These are phyloP conservation scores for Harrya chromipes DNA, from an alignment of 768 basidiomycete genomes.

Conservation along the genomic window DNA sequence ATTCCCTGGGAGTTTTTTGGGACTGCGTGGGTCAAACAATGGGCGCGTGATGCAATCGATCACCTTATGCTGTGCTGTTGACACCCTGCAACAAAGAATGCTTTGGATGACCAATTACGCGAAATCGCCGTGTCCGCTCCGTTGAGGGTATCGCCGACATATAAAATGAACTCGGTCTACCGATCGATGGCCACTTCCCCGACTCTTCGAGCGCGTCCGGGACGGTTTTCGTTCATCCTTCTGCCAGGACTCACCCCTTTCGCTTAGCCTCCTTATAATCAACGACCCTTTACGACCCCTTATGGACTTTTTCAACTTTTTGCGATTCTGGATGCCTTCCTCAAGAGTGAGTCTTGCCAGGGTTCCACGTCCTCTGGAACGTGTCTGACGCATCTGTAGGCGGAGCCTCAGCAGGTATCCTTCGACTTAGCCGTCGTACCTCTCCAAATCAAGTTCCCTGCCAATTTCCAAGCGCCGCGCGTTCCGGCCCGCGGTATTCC, in stretches of 20 bases:
- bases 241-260: constrained; percentile 14
- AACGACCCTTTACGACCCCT: constrained; percentile 18
- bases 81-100: background rate
- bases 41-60: constrained; percentile 6
- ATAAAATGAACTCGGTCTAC: constrained; percentile 23
- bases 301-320: constrained; percentile 27
- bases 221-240: constrained; percentile 21
- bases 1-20: constrained; percentile 12
- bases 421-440: constrained; percentile 36
- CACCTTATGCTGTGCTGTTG: constrained; percentile 6
- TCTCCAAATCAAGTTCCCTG: constrained; percentile 19
- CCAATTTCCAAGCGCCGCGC: constrained; percentile 16
- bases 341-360: constrained; percentile 22
- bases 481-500: constrained; percentile 42
- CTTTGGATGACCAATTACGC: constrained; percentile 19
- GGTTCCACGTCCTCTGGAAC: background rate
- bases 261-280: constrained; percentile 22
- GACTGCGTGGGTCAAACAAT: constrained; percentile 21
- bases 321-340: constrained; percentile 18
- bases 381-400: constrained; percentile 21
- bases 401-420: constrained; percentile 36
- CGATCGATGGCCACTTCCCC: constrained; percentile 18
- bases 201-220: constrained; percentile 19
- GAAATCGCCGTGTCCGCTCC: constrained; percentile 22
- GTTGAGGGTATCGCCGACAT: constrained; percentile 20